Base-by-base conservation (phyloP, 257 asterid species). In the Capsicum rhomboideum region DNA sequence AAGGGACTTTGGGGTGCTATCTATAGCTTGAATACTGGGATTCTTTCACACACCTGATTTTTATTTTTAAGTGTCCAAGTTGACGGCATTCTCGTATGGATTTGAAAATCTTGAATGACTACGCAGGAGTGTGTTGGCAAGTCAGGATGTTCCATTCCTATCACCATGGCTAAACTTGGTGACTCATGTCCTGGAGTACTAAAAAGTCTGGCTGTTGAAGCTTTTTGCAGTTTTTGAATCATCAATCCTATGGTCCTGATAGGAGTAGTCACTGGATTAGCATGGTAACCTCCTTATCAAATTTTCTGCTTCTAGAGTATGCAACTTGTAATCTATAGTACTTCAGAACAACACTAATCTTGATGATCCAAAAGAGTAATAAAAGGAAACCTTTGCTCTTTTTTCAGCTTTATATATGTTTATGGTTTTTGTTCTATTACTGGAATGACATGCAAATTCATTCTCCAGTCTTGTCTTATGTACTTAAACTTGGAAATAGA, bases 131-230 rank as follows among this genome's bases (percentile, higher is more conserved):
- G 96, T 71, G 86, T 91, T 11, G 96, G 95, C 40, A 87, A 89
- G 85, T 85, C 86, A 53, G 83, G 84, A 79, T 93, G 98, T 85
- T 85, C 91, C 13, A 80, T 93, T 85, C 88, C 90, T 0, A 84
- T 94, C 68, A 86, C 89, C n/a, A 66, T 80, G 9, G 86, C 84
- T 21, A 84, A 82, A 80, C 91, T 92, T 1, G 95, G 96, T 75
- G 86, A 89, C 29, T 91, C 97, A 23, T 94, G 96, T 82, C 92
- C 94, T 5, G 89, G 86, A 61, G 85, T 85, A 56, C 42, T 64
- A 85, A 91, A 92, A 87, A 91, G 83, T 88, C 86, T 92, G 88
- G 94, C 95, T 53, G 83, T 93, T 82, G 93, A 94, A 89, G 94
- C 91, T 81, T 87, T 90, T 79, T 94, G 98, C 80, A 90, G 84